Base-by-base conservation (phyloP, 2,329 filamentous ascomycete genomes). In the Scorias spongiosa region DNA sequence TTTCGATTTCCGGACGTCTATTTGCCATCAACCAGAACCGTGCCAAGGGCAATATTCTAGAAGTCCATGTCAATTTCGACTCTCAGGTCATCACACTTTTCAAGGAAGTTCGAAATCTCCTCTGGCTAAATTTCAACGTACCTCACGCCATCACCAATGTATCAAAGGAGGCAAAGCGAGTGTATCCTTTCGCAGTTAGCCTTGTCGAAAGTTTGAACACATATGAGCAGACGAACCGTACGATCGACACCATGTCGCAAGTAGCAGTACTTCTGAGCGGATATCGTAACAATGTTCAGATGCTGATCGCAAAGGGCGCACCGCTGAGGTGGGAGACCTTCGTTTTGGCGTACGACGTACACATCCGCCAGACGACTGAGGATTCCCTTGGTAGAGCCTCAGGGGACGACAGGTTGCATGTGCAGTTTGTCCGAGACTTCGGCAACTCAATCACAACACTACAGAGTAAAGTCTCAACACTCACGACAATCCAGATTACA, bases 121-220 rank as follows among this genome's bases (percentile, higher is more conserved):
- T 86, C 10, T 98, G 91, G 89, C 80, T 94, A 49, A 91, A 86
- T 51, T 98, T 87, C 61, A 81, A 85, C 45, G 85, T 98, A 18
- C 93, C 93, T 8, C 91, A 98, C 62, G 80, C 84, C 11, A 86
- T 98, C 57, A 93, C 82, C 63, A 96, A 86, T 50, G 86, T 94
- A 43, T 93, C 93, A 1, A 98, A 96, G 63, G 91, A 98, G 61
- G 93, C 91, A n/a, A 94, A 95, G 65, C 78, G 91, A 43, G 91
- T 98, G 3, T 99, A 99, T 55, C 91, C 91, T 0, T 98, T 93
- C 57, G 91, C 93, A 18, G 88, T 98, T 51, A 96, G 88, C 58
- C 67, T 99, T 52, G 98, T 98, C 87, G 91, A 99, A 66, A 96
- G 87, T 56, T 86, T 96, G n/a, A 78, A 88, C 46, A 96, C 87